Conservation (phyloP, 768 basidiomycete genomes). For the Suillus ampliporus region DNA sequence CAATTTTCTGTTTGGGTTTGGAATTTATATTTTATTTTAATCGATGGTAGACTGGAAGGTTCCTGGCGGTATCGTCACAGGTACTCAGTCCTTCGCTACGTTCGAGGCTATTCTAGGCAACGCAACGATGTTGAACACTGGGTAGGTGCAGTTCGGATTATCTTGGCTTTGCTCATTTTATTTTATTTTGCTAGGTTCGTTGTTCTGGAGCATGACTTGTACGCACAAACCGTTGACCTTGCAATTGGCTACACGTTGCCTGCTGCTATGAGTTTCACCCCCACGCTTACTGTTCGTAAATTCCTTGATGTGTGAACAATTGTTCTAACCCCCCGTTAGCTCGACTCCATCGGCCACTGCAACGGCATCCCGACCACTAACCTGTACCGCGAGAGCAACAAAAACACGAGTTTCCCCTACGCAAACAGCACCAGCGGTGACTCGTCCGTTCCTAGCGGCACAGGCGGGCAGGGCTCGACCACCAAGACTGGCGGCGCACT, state of each 20-base stretch:
- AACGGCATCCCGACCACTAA: slow-evolving; percentile 63
- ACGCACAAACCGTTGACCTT: slow-evolving; percentile 83
- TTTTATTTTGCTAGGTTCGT: slow-evolving; percentile 70
- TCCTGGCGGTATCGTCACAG: slow-evolving; percentile 72
- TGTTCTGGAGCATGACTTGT: slow-evolving; percentile 89
- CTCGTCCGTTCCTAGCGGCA: slow-evolving; percentile 19
- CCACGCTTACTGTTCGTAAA: slow-evolving; percentile 62
- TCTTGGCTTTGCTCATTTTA: slow-evolving; percentile 6
- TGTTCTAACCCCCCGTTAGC: slow-evolving; percentile 37
- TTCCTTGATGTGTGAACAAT: background rate
- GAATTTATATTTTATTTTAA: slow-evolving; percentile 1
- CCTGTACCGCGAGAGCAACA: slow-evolving; percentile 85
- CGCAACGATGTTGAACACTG: slow-evolving; percentile 62
- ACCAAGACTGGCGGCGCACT: slow-evolving; percentile 14
- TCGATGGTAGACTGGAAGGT: slow-evolving; percentile 79
- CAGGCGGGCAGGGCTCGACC: slow-evolving; percentile 10
- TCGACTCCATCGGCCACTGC: slow-evolving; percentile 83
- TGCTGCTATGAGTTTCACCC: slow-evolving; percentile 69
- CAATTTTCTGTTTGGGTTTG: background rate
- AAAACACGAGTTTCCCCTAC: slow-evolving; percentile 70
- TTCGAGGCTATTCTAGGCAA: slow-evolving; percentile 79
- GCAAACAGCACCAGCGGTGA: slow-evolving; percentile 37
- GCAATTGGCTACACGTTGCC: slow-evolving; percentile 88
- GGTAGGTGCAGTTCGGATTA: slow-evolving; percentile 43
- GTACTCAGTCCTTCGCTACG: slow-evolving; percentile 64